These are phyloP conservation scores for Fusarium verrucosum DNA, from an alignment of 2,329 filamentous ascomycete species.

Conservation along the genomic window DNA sequence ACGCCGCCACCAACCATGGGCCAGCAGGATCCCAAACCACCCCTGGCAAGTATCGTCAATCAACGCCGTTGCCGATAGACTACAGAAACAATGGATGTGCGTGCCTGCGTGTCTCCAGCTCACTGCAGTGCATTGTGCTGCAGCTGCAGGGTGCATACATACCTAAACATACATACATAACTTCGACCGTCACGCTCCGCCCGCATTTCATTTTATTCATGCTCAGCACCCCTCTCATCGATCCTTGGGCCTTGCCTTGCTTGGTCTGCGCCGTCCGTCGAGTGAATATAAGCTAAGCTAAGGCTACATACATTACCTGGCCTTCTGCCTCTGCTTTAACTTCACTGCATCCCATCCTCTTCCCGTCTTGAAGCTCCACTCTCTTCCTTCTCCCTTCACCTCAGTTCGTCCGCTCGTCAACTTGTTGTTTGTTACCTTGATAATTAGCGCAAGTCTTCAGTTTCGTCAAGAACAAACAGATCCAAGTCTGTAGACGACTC, in stretches of 20 bases:
- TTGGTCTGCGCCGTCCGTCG: conserved; percentile 32
- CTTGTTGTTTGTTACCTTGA: conserved; percentile 22
- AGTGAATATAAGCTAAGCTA: conserved; percentile 30
- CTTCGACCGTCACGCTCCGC: conserved; percentile 40
- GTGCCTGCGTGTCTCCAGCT: conserved; percentile 30
- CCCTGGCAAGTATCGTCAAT: conserved; percentile 44
- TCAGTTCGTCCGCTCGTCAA: conserved; percentile 20
- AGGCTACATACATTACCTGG: conserved; percentile 14
- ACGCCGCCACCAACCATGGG: conserved; percentile 17
- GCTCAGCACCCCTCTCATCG: conserved; percentile 33
- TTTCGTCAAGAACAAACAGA: conserved; percentile 22
- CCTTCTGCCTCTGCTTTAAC: conserved; percentile 26
- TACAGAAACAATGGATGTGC: conserved; percentile 40
- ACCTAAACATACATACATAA: conserved; percentile 30
- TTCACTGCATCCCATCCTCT: conserved; percentile 26
- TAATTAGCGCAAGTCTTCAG: conserved; percentile 34
- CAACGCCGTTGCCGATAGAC: conserved; percentile 38
- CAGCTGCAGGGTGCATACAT: conserved; percentile 36
- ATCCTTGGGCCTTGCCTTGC: conserved; percentile 11
- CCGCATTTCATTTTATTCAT: conserved; percentile 33
- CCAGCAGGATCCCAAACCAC: conserved; percentile 15
- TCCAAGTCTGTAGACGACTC: not conserved
- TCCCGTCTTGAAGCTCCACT: conserved; percentile 25
- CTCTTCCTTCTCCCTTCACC: conserved; percentile 30
- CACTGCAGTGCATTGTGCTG: conserved; percentile 23